Conservation (phyloP, 805 yeast species). For the Schwanniomyces polymorphus region DNA sequence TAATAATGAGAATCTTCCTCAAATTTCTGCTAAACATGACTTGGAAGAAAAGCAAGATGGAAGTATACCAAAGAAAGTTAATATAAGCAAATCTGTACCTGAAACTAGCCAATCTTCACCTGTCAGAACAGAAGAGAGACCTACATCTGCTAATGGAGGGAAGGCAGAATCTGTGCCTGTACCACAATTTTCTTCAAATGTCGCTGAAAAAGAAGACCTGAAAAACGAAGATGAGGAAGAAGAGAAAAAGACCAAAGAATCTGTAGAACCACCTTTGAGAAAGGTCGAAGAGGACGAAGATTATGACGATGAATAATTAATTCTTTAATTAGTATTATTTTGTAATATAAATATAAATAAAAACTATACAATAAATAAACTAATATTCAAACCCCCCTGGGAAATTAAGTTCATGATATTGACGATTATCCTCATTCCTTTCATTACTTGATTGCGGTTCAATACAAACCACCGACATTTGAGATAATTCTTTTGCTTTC, state of each 20-base stretch:
- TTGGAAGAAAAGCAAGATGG: slow-evolving; percentile 39
- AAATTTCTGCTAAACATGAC: slow-evolving; percentile 29
- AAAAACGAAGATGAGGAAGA: slow-evolving; percentile 27
- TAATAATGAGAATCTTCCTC: neutral
- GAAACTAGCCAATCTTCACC: slow-evolving; percentile 13
- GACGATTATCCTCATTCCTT: neutral
- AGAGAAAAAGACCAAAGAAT: slow-evolving; percentile 23
- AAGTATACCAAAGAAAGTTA: slow-evolving; percentile 23
- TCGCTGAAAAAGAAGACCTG: slow-evolving; percentile 14
- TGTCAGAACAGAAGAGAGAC: slow-evolving; percentile 15
- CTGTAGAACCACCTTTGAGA: slow-evolving; percentile 45
- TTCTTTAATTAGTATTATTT: neutral
- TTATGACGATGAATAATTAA: slow-evolving; percentile 40
- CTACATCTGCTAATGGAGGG: neutral
- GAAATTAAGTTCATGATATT: neutral
- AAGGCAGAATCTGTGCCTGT: slow-evolving; percentile 3
- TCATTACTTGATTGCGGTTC: neutral
- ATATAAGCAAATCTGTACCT: slow-evolving; percentile 5
- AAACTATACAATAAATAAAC: neutral
- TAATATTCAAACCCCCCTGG: neutral
- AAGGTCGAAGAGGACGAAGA: slow-evolving; percentile 47
- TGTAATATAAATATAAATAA: neutral
- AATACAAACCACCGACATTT: slow-evolving; percentile 21
- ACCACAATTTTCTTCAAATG: slow-evolving; percentile 20
- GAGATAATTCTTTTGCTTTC: slow-evolving; percentile 28